phyloP scores from a whole-genome alignment of 345 rosid genomes.

The Bruguiera parviflora region DNA sequence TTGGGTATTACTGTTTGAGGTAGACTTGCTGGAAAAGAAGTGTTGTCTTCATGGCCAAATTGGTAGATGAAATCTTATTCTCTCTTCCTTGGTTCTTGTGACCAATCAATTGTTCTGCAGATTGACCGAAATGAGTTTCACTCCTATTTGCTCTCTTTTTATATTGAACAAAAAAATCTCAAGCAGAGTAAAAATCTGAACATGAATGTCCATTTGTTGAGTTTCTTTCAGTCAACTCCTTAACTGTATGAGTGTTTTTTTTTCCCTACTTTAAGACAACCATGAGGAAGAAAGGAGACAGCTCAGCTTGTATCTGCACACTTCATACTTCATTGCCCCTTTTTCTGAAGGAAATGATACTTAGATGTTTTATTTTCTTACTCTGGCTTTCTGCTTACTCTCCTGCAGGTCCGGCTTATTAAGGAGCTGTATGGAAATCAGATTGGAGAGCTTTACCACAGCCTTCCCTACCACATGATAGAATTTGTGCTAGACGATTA shows the following conservation, averaged over 20 bases:
- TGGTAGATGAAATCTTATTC: no score
- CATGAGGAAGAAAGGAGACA: no score
- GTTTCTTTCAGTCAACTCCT: background rate
- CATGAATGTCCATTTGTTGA: background rate
- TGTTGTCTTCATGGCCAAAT: no score
- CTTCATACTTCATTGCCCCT: no score
- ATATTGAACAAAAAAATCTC: background rate
- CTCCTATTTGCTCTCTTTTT: background rate
- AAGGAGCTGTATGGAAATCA: constrained; percentile 94
- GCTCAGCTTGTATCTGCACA: no score
- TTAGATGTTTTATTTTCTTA: constrained; percentile 8
- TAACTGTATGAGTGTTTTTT: background rate
- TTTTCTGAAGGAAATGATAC: background rate
- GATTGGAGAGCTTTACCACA: constrained; percentile 81
- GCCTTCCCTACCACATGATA: constrained; percentile 90
- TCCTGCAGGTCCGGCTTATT: constrained; percentile 71
- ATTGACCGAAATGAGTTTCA: background rate
- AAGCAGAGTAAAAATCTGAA: background rate
- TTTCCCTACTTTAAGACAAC: no score
- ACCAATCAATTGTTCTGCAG: background rate
- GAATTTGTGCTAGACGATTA: constrained; percentile 72
- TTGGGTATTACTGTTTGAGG: background rate
- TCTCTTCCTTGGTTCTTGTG: no score
- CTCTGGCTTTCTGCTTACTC: background rate
- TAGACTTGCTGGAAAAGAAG: background rate